A percentile compares a stretch with the other conserved stretches of the same genome.
phyloP scores from a whole-genome alignment of 2,329 filamentous ascomycete genomes.

The Aureobasidium sp. region DNA sequence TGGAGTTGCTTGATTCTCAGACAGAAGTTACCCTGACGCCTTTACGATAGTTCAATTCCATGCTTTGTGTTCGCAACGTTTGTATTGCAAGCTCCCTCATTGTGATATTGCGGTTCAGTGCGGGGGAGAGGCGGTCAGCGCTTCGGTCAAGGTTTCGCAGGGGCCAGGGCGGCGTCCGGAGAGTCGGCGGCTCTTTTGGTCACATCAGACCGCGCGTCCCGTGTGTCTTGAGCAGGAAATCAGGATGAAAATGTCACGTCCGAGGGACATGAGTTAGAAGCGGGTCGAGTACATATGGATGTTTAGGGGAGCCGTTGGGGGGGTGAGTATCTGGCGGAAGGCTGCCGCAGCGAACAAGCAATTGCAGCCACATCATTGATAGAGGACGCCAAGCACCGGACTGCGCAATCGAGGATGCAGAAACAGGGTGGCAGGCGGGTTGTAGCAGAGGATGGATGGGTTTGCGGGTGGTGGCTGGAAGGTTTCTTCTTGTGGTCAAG shows the following conservation, averaged over 20 bases:
- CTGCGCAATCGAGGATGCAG: background rate
- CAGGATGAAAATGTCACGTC: background rate
- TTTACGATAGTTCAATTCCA: background rate
- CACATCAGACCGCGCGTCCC: background rate
- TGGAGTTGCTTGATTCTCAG: background rate
- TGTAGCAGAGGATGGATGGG: background rate
- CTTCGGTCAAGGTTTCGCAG: background rate
- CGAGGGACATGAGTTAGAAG: background rate
- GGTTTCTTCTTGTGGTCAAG: background rate
- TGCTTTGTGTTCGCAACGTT: background rate
- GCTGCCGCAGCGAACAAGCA: conserved; percentile 2
- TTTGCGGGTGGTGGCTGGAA: conserved; percentile 5
- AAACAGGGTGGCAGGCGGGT: background rate
- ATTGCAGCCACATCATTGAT: background rate
- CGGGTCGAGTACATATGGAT: background rate
- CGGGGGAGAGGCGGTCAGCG: background rate
- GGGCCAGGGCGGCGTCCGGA: too few relatives aligned
- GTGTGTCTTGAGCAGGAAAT: background rate
- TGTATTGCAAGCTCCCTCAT: background rate
- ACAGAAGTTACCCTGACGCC: background rate
- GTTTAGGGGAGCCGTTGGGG: background rate
- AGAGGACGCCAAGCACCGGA: background rate
- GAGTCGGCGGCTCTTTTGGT: background rate
- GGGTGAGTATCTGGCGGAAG: background rate
- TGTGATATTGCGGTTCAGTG: background rate